phyloP scores from a whole-genome alignment of 2,329 filamentous ascomycete genomes.

The Torrubiellomyces zombiae region DNA sequence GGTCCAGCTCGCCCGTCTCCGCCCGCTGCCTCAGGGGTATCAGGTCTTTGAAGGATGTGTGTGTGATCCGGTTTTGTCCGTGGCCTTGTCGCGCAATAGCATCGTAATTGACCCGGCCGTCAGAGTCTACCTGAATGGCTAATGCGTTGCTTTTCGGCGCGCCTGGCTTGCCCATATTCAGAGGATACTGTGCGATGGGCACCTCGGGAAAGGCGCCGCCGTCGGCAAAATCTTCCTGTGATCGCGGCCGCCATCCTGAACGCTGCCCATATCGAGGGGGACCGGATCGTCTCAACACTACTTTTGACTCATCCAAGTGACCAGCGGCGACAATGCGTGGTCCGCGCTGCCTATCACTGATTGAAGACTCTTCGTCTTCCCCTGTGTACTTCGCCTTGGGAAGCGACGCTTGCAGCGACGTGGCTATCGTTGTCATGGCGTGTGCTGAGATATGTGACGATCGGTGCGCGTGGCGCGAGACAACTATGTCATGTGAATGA shows the following conservation, averaged over 20 bases:
- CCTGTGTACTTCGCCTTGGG: conserved; percentile 85
- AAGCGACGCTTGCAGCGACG: conserved; percentile 61
- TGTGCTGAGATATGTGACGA: too few relatives aligned
- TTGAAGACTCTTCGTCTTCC: conserved; percentile 67
- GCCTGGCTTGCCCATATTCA: conserved; percentile 81
- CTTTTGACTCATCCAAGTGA: conserved; percentile 69
- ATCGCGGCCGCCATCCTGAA: conserved; percentile 76
- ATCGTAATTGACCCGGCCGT: conserved; percentile 93
- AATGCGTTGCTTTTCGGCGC: conserved; percentile 66
- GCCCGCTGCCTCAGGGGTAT: conserved; percentile 88
- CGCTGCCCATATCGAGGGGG: conserved; percentile 81
- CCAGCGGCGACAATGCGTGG: conserved; percentile 67
- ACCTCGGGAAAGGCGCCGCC: conserved; percentile 93
- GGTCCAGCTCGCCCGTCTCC: conserved; percentile 77
- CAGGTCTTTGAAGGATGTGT: conserved; percentile 91
- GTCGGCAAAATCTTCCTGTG: conserved; percentile 84
- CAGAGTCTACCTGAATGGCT: conserved; percentile 76
- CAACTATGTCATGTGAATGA: too few relatives aligned
- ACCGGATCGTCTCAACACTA: conserved; percentile 68
- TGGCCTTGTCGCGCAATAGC: conserved; percentile 87
- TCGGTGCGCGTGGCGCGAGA: too few relatives aligned
- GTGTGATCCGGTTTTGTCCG: conserved; percentile 65
- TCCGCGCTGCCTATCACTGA: conserved; percentile 57
- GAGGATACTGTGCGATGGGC: conserved; percentile 82
- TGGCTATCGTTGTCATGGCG: conserved; percentile 48